Conservation (phyloP, 352 stramenopile species). For the Phytophthora cactorum region DNA sequence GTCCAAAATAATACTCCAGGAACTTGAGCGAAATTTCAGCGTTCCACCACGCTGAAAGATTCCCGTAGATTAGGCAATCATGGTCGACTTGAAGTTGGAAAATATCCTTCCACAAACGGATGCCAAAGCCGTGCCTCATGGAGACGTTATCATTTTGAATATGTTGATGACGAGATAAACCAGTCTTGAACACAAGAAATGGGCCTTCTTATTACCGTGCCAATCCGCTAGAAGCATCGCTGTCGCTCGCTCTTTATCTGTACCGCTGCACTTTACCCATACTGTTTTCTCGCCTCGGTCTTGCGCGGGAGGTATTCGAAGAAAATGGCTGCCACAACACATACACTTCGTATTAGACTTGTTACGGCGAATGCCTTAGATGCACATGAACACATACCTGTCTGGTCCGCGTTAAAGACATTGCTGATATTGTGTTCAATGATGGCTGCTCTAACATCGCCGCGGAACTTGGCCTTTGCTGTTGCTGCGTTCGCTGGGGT, state of each 20-base stretch:
- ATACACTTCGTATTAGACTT: too few relatives aligned
- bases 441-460: background rate
- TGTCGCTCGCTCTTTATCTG: constrained; percentile 17
- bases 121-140: constrained; percentile 4
- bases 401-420: constrained; percentile 8
- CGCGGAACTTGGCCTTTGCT: background rate
- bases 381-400: background rate
- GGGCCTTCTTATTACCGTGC: constrained; percentile 1
- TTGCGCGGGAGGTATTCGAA: constrained; percentile 25
- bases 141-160: constrained; percentile 1
- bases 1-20: background rate
- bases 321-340: background rate
- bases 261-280: constrained; percentile 13
- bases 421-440: background rate
- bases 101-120: constrained; percentile 16
- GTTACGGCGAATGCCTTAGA: too few relatives aligned
- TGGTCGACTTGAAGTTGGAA: background rate
- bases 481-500: background rate
- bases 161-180: background rate
- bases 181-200: constrained; percentile 12
- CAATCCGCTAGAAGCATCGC: constrained; percentile 24
- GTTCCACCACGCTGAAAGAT: constrained; percentile 2
- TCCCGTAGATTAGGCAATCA: constrained; percentile 1
- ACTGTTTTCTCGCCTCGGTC: constrained; percentile 26
- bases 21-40: constrained; percentile 3